Conservation (phyloP, 2,329 filamentous ascomycete genomes). For the Xylariales sp. region DNA sequence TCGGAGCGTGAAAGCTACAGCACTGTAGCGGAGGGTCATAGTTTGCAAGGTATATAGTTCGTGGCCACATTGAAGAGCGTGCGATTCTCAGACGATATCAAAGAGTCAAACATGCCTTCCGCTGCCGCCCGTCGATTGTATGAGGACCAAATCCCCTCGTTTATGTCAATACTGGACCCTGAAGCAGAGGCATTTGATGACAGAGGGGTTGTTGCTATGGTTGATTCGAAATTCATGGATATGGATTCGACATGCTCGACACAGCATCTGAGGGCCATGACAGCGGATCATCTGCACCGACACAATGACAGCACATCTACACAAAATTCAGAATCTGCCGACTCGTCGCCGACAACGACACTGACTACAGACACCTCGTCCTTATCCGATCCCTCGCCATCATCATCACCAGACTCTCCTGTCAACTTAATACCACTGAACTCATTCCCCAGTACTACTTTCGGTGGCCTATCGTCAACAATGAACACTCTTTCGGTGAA, state of each 20-base stretch:
- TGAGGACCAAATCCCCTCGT: slow-evolving; percentile 69
- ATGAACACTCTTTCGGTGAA: slow-evolving; percentile 45
- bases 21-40: no score
- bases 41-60: no score
- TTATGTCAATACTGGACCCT: slow-evolving; percentile 71
- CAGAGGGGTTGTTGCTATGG: slow-evolving; percentile 44
- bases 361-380: slow-evolving; percentile 89
- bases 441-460: slow-evolving; percentile 60
- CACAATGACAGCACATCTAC: slow-evolving; percentile 76
- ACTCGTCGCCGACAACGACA: slow-evolving; percentile 93
- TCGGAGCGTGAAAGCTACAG: no score
- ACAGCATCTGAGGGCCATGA: slow-evolving; percentile 33
- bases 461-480: slow-evolving; percentile 38
- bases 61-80: no score
- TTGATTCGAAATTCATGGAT: slow-evolving; percentile 48
- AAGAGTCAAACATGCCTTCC: slow-evolving; percentile 58
- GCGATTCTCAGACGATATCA: no score
- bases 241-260: slow-evolving; percentile 34
- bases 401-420: slow-evolving; percentile 87
- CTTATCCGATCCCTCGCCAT: slow-evolving; percentile 84
- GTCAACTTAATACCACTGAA: slow-evolving; percentile 67
- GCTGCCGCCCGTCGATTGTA: slow-evolving; percentile 57
- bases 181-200: slow-evolving; percentile 53
- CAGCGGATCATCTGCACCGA: slow-evolving; percentile 54
- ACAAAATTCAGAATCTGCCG: slow-evolving; percentile 75